Percentiles rank a stretch among this genome's conserved stretches.
These are phyloP conservation scores for Diplogelasinospora grovesii DNA, from an alignment of 495 filamentous ascomycete genomes.

Conservation along the genomic window DNA sequence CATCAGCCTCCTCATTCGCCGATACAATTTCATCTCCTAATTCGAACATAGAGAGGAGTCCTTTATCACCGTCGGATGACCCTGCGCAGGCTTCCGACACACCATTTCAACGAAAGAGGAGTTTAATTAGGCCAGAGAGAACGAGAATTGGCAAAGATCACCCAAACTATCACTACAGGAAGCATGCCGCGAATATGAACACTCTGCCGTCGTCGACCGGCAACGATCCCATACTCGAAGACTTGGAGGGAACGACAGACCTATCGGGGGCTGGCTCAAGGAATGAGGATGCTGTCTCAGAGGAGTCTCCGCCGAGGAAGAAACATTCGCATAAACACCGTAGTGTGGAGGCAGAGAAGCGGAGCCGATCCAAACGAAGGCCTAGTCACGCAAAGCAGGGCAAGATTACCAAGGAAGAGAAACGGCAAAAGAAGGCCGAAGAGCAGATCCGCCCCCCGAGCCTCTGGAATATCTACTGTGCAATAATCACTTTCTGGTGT, in stretches of 20 bases:
- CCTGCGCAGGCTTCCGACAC: conserved; percentile 17
- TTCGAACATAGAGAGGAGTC: conserved; percentile 37
- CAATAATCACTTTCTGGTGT: conserved; percentile 88
- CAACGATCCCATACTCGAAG: conserved; percentile 78
- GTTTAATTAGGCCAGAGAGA: conserved; percentile 81
- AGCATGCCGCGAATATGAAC: conserved; percentile 85
- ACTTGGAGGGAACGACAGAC: conserved; percentile 45
- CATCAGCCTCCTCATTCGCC: conserved; percentile 42
- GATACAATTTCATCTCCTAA: conserved; percentile 45
- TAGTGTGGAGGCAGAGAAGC: conserved; percentile 32
- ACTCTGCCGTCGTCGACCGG: conserved; percentile 85
- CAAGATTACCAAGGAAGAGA: conserved; percentile 55
- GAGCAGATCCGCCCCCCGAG: conserved; percentile 73
- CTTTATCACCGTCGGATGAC: conserved; percentile 31
- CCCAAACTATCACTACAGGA: conserved; percentile 89
- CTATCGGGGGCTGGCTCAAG: conserved; percentile 31
- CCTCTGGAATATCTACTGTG: conserved; percentile 93
- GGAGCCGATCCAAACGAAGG: conserved; percentile 21
- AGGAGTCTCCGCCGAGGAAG: conserved; percentile 31
- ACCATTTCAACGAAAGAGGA: conserved; percentile 63
- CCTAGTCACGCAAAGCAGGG: conserved; percentile 28
- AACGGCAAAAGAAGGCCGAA: conserved; percentile 54
- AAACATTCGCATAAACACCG: conserved; percentile 14
- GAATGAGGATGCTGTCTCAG: conserved; percentile 33
- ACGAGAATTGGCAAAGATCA: conserved; percentile 73